These are phyloP conservation scores for Debaryomyces robertsiae DNA, from an alignment of 1,139 yeast species.

Conservation along the genomic window DNA sequence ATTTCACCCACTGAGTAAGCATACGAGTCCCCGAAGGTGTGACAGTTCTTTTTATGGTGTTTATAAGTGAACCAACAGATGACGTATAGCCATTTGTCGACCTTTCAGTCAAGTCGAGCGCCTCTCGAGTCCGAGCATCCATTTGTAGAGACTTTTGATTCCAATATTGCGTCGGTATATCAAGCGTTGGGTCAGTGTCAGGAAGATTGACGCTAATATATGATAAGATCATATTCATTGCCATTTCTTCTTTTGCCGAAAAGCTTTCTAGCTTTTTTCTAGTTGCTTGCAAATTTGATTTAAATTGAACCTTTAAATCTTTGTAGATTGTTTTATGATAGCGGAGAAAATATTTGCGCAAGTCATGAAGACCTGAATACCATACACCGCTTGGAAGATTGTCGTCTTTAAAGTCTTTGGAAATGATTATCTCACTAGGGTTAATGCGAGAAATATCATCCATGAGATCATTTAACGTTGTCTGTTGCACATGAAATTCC, in stretches of 20 bases:
- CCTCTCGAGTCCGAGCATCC: slow-evolving; percentile 80
- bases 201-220: slow-evolving; percentile 46
- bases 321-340: slow-evolving; percentile 44
- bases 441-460: slow-evolving; percentile 64
- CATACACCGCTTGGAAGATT: slow-evolving; percentile 49
- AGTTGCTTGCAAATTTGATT: slow-evolving; percentile 55
- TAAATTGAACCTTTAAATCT: slow-evolving; percentile 38
- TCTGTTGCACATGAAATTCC: slow-evolving; percentile 65
- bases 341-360: slow-evolving; percentile 62
- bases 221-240: slow-evolving; percentile 47
- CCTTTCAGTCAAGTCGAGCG: slow-evolving; percentile 66
- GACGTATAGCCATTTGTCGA: slow-evolving; percentile 59
- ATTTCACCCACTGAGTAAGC: slow-evolving; percentile 76
- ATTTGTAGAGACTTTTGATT: slow-evolving; percentile 65
- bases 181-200: slow-evolving; percentile 39
- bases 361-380: slow-evolving; percentile 61
- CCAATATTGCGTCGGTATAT: slow-evolving; percentile 40
- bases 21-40: slow-evolving; percentile 83
- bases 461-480: slow-evolving; percentile 54
- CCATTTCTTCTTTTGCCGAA: slow-evolving; percentile 43
- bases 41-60: slow-evolving; percentile 68
- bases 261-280: slow-evolving; percentile 59
- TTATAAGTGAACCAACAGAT: slow-evolving; percentile 67
- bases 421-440: slow-evolving; percentile 67
- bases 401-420: slow-evolving; percentile 34